Evolutionary conservation across 2,329 filamentous ascomycete genomes (phyloP).

Genomic region (Aspergillus neotritici): DNA sequence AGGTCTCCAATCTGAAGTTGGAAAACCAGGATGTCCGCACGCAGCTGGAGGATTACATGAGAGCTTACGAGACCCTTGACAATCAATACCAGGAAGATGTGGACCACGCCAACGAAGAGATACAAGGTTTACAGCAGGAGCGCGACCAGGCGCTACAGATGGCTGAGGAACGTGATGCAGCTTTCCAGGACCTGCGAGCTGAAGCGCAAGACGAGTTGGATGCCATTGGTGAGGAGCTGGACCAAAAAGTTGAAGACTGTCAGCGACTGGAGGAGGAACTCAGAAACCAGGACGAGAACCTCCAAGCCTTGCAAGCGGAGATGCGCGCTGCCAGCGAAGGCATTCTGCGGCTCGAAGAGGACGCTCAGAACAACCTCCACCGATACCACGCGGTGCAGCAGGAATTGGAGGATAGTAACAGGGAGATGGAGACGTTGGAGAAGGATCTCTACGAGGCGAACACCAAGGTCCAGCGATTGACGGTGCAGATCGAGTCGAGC

Average conservation of each 20-base stretch:
- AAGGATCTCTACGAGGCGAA: conserved; percentile 77
- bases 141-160: conserved; percentile 78
- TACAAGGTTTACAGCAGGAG: conserved; percentile 72
- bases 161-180: conserved; percentile 57
- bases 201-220: conserved; percentile 58
- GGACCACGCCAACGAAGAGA: conserved; percentile 70
- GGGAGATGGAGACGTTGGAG: conserved; percentile 80
- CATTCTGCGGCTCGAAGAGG: conserved; percentile 80
- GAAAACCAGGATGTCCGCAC: conserved; percentile 84
- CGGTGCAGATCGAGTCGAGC: conserved; percentile 85
- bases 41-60: conserved; percentile 71
- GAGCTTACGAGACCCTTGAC: conserved; percentile 71
- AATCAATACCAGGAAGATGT: conserved; percentile 73
- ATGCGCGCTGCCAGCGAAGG: conserved; percentile 88
- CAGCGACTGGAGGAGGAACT: conserved; percentile 66
- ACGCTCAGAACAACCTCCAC: conserved; percentile 70
- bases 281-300: conserved; percentile 74
- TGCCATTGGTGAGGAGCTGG: conserved; percentile 57
- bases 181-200: conserved; percentile 47
- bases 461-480: conserved; percentile 78
- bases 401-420: conserved; percentile 76
- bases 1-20: conserved; percentile 77
- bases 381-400: conserved; percentile 77
- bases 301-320: conserved; percentile 84
- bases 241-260: conserved; percentile 66